Conservation (phyloP, 257 asterid species). For the Solanum pinnatisectum region DNA sequence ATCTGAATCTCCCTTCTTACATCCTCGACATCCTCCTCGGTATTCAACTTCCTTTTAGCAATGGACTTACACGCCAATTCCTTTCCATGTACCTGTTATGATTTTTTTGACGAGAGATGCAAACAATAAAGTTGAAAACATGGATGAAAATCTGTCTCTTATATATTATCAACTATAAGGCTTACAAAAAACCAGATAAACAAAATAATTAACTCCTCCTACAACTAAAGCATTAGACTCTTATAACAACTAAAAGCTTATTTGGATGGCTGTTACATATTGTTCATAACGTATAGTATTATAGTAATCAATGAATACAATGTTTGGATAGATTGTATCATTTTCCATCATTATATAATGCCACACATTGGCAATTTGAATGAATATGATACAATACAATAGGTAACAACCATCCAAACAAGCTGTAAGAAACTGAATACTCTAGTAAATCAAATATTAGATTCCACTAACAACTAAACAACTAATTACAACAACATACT, state of each 20-base stretch:
- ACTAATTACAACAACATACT: neutral
- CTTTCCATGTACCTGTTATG: constrained; percentile 19
- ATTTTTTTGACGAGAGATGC: neutral
- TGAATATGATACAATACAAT: neutral
- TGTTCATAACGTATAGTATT: neutral
- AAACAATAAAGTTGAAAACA: neutral
- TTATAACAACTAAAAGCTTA: neutral
- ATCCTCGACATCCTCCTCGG: constrained; percentile 73
- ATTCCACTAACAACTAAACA: neutral
- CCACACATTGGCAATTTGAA: neutral
- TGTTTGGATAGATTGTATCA: neutral
- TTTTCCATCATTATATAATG: neutral
- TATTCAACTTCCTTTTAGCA: constrained; percentile 58
- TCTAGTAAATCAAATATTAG: neutral
- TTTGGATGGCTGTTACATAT: neutral
- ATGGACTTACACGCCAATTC: constrained; percentile 80
- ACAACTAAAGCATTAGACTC: neutral
- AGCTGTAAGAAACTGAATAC: neutral
- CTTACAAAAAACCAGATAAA: neutral
- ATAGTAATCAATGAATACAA: neutral
- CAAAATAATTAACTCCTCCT: neutral
- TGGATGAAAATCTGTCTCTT: neutral
- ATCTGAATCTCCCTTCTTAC: constrained; percentile 86
- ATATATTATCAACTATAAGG: neutral
- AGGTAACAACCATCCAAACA: neutral